Evolutionary conservation across 495 filamentous ascomycete genomes (phyloP), one percentile per base, ranked within the genome.

Genomic region (Podospora appendiculata): DNA sequence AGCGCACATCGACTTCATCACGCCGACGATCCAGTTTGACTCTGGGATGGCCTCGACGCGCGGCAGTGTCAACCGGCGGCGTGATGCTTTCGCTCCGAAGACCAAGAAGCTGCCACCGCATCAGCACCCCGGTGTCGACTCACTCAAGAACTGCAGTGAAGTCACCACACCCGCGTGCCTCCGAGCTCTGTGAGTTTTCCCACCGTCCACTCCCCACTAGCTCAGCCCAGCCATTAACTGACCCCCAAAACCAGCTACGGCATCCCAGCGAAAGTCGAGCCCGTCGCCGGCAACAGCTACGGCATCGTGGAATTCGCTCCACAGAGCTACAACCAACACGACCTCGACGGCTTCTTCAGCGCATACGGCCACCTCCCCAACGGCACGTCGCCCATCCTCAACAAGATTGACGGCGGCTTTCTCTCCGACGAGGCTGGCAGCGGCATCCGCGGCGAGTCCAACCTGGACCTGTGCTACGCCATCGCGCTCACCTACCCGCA

Each of bases 401-500:
- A 54, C 41, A 40, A 48, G 39, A 63, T 63, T 40, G 53, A 60
- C 36, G 62, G 59, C 34, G 66, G 63, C 39, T 51, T 53, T 17
- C 51, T 52, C 12, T 48, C 55, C 55, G 47, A 19, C 40, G 55
- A 41, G 43, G 40, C 41, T 45, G 46, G 55, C 38, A 43, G 52
- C 63, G 78, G 43, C 39, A 51, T 53, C 52, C 51, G 57, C 41
- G 57, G 58, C 18, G 65, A 64, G 14, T 58, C 55, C 14, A 60
- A 61, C 40, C 51, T 69, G 9, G 66, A 69, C 44, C 57, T 67
- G 47, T 50, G 61, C 33, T 51, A 58, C 38, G 57, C 62, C 25
- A 61, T 59, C 51, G 45, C 66, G 0, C 49, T 69, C 34, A 73
- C 80, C 56, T 80, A 74, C 60, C 81, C 81, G 0, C 81, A 84